Conservation (phyloP, 108 stramenopile genomes). For the Fragilaria crotonensis region DNA sequence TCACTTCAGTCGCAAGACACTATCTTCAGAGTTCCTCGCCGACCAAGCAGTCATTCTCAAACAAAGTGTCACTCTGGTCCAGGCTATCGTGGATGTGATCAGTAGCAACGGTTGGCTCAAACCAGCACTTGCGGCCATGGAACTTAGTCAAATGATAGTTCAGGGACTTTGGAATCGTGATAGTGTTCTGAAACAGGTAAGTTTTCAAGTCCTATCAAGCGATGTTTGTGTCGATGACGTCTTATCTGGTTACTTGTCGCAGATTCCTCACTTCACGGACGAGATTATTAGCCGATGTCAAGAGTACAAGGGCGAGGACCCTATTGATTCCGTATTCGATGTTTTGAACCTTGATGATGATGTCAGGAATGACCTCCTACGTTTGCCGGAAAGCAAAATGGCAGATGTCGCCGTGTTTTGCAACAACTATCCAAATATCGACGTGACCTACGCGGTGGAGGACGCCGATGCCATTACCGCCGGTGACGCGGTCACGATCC, state of each 20-base stretch:
- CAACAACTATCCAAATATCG: slow-evolving; percentile 96
- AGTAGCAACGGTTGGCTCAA: slow-evolving; percentile 96
- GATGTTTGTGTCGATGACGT: background rate
- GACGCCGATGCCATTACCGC: slow-evolving; percentile 84
- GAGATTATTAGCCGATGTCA: slow-evolving; percentile 78
- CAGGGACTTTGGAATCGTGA: slow-evolving; percentile 97
- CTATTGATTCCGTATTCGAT: slow-evolving; percentile 87
- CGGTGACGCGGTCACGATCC: slow-evolving; percentile 81
- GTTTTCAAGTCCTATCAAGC: background rate
- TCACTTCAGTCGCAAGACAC: slow-evolving; percentile 75
- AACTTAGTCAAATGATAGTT: slow-evolving; percentile 97
- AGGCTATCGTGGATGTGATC: slow-evolving; percentile 97
- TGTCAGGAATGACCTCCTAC: slow-evolving; percentile 81
- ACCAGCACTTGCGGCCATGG: slow-evolving; percentile 97
- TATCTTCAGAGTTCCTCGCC: slow-evolving; percentile 71
- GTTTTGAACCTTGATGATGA: slow-evolving; percentile 93
- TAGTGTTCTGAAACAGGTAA: slow-evolving; percentile 69
- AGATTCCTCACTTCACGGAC: slow-evolving; percentile 94
- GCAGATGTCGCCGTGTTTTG: slow-evolving; percentile 97
- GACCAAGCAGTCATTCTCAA: slow-evolving; percentile 82
- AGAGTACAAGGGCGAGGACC: slow-evolving; percentile 61
- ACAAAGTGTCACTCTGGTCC: slow-evolving; percentile 77
- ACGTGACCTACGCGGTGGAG: slow-evolving; percentile 79
- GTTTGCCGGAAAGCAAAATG: slow-evolving; percentile 86
- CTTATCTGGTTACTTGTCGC: slow-evolving; percentile 1